Evolutionary conservation across 306 rosid species (phyloP).

Genomic region (Prunus dulcis): DNA sequence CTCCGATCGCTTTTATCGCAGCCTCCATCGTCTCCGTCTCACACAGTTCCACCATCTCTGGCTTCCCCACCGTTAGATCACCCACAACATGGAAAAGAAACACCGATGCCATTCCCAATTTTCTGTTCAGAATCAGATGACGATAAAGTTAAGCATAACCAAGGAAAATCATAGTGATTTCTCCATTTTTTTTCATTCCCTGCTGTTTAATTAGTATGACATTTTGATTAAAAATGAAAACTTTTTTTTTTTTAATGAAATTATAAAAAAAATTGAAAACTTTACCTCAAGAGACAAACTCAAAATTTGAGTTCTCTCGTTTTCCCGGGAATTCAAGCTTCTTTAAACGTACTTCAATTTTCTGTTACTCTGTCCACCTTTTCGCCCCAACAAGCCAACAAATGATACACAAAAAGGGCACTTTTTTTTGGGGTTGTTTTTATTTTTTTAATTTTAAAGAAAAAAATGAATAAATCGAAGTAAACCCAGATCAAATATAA

Average conservation of each 20-base stretch:
- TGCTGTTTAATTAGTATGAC: background rate
- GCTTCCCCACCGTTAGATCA: slow-evolving; percentile 98
- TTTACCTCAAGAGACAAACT: slow-evolving; percentile 1
- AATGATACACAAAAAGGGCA: background rate
- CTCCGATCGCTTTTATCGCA: slow-evolving; percentile 78
- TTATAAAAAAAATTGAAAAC: background rate
- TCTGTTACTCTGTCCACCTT: background rate
- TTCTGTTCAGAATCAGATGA: slow-evolving; percentile 11
- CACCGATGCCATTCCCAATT: slow-evolving; percentile 77
- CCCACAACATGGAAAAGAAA: slow-evolving; percentile 91
- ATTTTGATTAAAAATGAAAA: background rate
- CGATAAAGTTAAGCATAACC: background rate
- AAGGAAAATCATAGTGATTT: background rate
- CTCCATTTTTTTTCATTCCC: background rate
- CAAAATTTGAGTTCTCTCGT: background rate
- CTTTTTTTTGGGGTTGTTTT: background rate
- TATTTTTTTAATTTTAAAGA: background rate
- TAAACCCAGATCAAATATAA: background rate
- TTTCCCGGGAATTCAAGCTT: slow-evolving; percentile 8
- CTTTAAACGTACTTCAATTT: background rate
- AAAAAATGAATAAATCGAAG: background rate
- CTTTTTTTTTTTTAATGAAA: too few species aligned
- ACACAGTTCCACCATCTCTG: slow-evolving; percentile 81
- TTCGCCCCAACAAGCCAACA: background rate
- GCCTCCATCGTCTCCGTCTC: slow-evolving; percentile 80